These are phyloP conservation scores for Diaporthe ilicicola DNA, from an alignment of 2,329 filamentous ascomycete genomes.

Conservation along the genomic window DNA sequence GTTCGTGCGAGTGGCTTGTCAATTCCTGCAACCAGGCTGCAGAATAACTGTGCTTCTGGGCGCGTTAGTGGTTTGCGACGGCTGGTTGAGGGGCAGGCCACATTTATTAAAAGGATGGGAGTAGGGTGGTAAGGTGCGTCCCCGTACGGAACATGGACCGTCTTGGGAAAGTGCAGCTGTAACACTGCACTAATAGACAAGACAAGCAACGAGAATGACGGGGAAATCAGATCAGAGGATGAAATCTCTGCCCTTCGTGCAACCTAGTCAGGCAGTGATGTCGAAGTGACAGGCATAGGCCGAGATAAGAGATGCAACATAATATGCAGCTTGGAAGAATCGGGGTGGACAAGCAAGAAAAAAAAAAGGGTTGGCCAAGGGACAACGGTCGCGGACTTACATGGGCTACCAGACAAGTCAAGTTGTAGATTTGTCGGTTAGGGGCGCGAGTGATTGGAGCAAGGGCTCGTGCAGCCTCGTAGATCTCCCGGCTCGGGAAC, in stretches of 20 bases:
- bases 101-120: slow-evolving; percentile 3
- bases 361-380: slow-evolving; percentile 8
- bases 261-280: slow-evolving; percentile 21
- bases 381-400: slow-evolving; percentile 24
- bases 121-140: neutral
- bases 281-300: slow-evolving; percentile 22
- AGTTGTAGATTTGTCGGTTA: neutral
- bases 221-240: slow-evolving; percentile 3
- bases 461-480: slow-evolving; percentile 22
- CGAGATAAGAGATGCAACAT: slow-evolving; percentile 32
- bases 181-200: slow-evolving; percentile 10
- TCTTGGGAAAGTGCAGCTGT: slow-evolving; percentile 8
- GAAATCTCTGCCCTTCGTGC: slow-evolving; percentile 27
- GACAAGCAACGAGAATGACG: neutral
- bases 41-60: slow-evolving; percentile 20
- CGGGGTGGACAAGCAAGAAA: slow-evolving; percentile 7
- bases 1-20: slow-evolving; percentile 14
- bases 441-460: slow-evolving; percentile 2
- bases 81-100: neutral
- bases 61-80: slow-evolving; percentile 27
- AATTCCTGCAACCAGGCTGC: slow-evolving; percentile 9
- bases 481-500: neutral
- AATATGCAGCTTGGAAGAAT: slow-evolving; percentile 5
- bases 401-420: slow-evolving; percentile 19
- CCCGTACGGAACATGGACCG: slow-evolving; percentile 15